Percentiles rank a stretch among this genome's conserved stretches.
These are phyloP conservation scores for Coemansia sp. DNA, from an alignment of 192 early-diverging fungal genomes.

Conservation along the genomic window DNA sequence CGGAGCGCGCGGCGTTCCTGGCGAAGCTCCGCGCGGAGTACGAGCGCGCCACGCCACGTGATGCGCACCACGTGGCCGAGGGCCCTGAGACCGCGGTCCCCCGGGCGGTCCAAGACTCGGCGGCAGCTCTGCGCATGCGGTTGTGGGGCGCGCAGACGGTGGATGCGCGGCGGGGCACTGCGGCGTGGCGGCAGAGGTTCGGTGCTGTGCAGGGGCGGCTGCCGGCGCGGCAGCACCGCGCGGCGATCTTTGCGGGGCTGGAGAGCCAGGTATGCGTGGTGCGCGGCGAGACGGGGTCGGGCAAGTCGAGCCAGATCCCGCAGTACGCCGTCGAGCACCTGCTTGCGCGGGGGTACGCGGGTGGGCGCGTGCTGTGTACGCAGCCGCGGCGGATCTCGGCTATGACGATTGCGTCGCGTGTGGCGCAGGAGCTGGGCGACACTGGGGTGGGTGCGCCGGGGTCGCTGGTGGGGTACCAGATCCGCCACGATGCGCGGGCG, in stretches of 20 bases:
- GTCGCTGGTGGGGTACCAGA: constrained; percentile 54
- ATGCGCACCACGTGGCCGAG: background rate
- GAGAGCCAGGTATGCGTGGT: constrained; percentile 25
- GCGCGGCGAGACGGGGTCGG: constrained; percentile 49
- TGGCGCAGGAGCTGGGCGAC: constrained; percentile 60
- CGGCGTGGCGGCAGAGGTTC: constrained; percentile 3
- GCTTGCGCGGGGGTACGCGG: constrained; percentile 37
- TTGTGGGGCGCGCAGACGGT: constrained; percentile 10
- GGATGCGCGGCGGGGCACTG: background rate
- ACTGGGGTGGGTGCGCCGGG: constrained; percentile 1
- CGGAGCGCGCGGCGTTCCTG: constrained; percentile 10
- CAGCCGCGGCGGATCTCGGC: constrained; percentile 85
- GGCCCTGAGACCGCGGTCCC: background rate
- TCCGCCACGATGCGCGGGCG: constrained; percentile 61
- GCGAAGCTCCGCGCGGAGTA: constrained; percentile 10
- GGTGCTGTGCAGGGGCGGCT: constrained; percentile 11
- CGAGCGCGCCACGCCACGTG: background rate
- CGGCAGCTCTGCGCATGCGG: background rate
- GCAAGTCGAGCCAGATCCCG: constrained; percentile 74
- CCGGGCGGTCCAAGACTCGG: background rate
- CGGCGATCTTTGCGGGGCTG: constrained; percentile 5
- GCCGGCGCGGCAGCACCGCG: constrained; percentile 13
- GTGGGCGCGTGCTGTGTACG: constrained; percentile 72
- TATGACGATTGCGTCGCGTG: constrained; percentile 58
- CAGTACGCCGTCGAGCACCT: constrained; percentile 75